Evolutionary conservation across 352 stramenopile genomes (phyloP), one percentile per base, ranked within the genome.

Genomic region (Globisporangium emineosum): DNA sequence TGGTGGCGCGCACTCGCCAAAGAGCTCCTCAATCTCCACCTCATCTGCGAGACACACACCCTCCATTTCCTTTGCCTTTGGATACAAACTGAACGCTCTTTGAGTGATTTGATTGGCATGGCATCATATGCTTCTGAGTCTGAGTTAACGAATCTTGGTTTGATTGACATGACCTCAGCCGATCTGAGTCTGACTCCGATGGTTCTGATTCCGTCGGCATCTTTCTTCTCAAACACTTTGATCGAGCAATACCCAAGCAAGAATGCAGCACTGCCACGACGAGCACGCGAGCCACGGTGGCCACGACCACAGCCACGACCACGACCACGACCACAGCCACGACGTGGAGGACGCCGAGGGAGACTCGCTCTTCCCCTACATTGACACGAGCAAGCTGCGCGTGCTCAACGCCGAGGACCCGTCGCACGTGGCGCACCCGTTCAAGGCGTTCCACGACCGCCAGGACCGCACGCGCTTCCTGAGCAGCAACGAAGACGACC

Each of bases 331-430:
- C 51, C 79, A 89, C 57, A 64, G 77, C 40, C 79, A 89, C 52
- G 86, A 93, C 25, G 69, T 88, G 21, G 81, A 93, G 57, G 78
- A 94, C 52, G 73, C 80, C 17, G 77, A 84, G 19, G 87, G 87
- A 21, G 85, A 93, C 59, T 93, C 87, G 47, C 77, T 95, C 60
- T 95, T 83, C 69, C 81, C 73, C 12, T 95, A 79, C 79, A 89
- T 95, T 52, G 87, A 95, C 71, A 94, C 85, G 21, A 95, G 81
- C 76, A 95, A 95, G 65, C 67, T 95, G 54, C 80, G 85, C 27
- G 84, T 85, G 70, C 76, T 93, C 35, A 95, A 95, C 56, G 85
- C 81, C 29, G 63, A 79, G 42, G 81, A 93, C 30, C 83, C 83
- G 19, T 58, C 69, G n/a, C 71, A 79, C 27, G 81, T 77, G 30